Evolutionary conservation across 768 basidiomycete species (phyloP).

Genomic region (Suillus decipiens): DNA sequence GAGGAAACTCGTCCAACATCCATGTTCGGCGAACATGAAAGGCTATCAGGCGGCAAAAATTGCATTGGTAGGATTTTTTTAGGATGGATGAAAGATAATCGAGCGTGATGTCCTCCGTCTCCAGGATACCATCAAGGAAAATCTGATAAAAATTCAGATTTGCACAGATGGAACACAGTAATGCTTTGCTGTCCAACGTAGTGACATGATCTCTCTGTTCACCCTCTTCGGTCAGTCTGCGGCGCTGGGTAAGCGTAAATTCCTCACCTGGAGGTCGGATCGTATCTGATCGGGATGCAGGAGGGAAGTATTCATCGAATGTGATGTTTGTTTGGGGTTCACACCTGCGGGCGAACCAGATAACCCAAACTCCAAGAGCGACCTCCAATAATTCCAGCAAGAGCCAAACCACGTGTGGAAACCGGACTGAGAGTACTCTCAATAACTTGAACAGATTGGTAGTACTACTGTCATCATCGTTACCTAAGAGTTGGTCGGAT

Average conservation of each 20-base stretch:
- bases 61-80: constrained; percentile 10
- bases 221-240: neutral
- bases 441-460: no score
- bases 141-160: constrained; percentile 3
- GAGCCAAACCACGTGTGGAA: neutral
- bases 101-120: constrained; percentile 2
- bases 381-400: neutral
- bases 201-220: neutral
- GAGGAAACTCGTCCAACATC: constrained; percentile 9
- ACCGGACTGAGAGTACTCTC: neutral
- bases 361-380: neutral
- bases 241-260: neutral
- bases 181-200: neutral
- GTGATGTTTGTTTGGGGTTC: neutral
- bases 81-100: constrained; percentile 7
- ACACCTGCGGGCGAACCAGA: neutral
- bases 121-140: constrained; percentile 7
- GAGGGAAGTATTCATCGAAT: neutral
- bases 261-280: neutral
- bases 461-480: neutral
- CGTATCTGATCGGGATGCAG: neutral
- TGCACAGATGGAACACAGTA: constrained; percentile 12
- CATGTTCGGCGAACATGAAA: constrained; percentile 10
- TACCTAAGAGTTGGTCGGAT: neutral
- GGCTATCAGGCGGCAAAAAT: constrained; percentile 7